Evolutionary conservation across 2,329 filamentous ascomycete genomes (phyloP), one percentile per base, ranked within the genome.

Genomic region (Verticillium alfalfae): DNA sequence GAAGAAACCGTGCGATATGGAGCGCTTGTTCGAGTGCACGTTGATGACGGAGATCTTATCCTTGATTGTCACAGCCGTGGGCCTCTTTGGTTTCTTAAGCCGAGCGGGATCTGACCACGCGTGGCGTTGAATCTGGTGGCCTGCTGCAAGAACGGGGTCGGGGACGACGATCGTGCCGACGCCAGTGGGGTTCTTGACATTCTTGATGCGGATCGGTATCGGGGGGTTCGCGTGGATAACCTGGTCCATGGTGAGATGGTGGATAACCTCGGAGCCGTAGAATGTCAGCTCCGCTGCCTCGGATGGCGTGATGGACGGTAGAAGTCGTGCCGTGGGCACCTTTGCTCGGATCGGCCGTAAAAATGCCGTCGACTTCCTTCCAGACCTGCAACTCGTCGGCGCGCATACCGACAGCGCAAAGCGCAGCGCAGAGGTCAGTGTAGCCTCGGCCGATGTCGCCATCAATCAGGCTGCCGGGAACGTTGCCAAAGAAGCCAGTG

Each of bases 241-340:
- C 77, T 98, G 95, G 78, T 98, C 94, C 93, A 99, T 98, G 69
- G 95, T 99, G 73, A 97, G 90, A 67, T 97, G 95, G 74, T 99
- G 95, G 68, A 99, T 99, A 72, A 99, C 95, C 75, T 99, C 95
- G 64, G 93, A 93, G 65, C 91, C 91, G 73, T 94, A 95, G 71
- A 94, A 95, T 1, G 95, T 98, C 78, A 99, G 81, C 76, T 99
- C 95, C 13, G 95, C 94, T 2, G 95, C 95, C 76, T 99, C 95
- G 10, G 92, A 90, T 0, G 95, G 95, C 3, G 94, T 97, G 72
- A 99, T 97, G 60, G 89, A 88, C 12, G 88, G 79, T 55, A 99
- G 84, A n/a, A 99, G 82, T 56, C 90, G 84, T n/a, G 95, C 96
- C 1, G 94, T 98, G 3, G 94, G 93, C 36, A 97, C 92, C 77